Conservation (phyloP, 371 early-diverging fungal genomes). For the Rhizopus delemar region DNA sequence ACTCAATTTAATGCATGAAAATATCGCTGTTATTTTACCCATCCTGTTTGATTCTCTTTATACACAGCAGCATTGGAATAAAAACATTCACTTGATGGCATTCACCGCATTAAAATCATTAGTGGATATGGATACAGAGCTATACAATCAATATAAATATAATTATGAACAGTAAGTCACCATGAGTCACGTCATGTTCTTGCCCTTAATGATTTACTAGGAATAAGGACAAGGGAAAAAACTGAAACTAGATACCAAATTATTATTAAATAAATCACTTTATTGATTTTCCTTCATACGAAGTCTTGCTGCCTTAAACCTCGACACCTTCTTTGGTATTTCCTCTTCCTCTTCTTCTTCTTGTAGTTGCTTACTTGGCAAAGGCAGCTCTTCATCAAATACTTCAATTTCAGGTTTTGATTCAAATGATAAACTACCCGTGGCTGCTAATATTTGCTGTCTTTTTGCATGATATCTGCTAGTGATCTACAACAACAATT, state of each 20-base stretch:
- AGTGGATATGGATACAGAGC: slow-evolving; percentile 86
- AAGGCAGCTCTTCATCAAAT: slow-evolving; percentile 49
- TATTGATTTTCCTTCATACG: slow-evolving; percentile 10
- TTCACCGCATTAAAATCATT: slow-evolving; percentile 90
- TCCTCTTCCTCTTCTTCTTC: slow-evolving; percentile 20
- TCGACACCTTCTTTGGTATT: slow-evolving; percentile 42
- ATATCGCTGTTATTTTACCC: slow-evolving; percentile 85
- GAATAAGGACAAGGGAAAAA: slow-evolving; percentile 2
- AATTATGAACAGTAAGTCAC: slow-evolving; percentile 13
- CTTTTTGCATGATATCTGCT: slow-evolving; percentile 37
- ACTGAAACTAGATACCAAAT: slow-evolving; percentile 4
- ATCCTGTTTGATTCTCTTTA: slow-evolving; percentile 91
- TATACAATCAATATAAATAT: slow-evolving; percentile 84
- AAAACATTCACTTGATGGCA: slow-evolving; percentile 88
- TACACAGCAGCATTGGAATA: slow-evolving; percentile 94
- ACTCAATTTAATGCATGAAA: slow-evolving; percentile 89
- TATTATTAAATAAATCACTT: background rate
- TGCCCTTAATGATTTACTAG: background rate
- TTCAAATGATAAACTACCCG: slow-evolving; percentile 42
- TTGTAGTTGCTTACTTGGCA: slow-evolving; percentile 26
- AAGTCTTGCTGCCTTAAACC: slow-evolving; percentile 52
- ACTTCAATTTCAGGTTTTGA: slow-evolving; percentile 49
- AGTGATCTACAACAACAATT: slow-evolving; percentile 13
- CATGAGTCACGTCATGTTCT: background rate
- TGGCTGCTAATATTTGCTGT: slow-evolving; percentile 38